Conservation (phyloP, 1,139 yeast species). For the Wickerhamomyces sp. region DNA sequence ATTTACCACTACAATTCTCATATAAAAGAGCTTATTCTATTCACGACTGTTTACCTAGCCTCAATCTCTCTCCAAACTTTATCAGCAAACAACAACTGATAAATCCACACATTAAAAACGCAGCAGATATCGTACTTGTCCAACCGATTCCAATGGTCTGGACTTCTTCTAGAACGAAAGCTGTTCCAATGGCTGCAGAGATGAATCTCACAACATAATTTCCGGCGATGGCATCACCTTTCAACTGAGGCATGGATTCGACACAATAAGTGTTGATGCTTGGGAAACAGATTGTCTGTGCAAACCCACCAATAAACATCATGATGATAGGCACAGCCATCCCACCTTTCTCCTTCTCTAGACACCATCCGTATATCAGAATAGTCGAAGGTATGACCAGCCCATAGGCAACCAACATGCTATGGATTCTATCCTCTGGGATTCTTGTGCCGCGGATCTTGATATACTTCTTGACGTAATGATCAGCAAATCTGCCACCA, state of each 20-base stretch:
- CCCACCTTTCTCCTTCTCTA: slow-evolving; percentile 45
- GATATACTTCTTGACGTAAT: slow-evolving; percentile 38
- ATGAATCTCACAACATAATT: slow-evolving; percentile 45
- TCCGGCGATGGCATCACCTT: slow-evolving; percentile 49
- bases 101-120: slow-evolving; percentile 10
- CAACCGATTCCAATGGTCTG: slow-evolving; percentile 47
- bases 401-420: slow-evolving; percentile 35
- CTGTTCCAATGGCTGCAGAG: slow-evolving; percentile 46
- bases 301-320: slow-evolving; percentile 42
- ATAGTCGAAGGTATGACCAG: slow-evolving; percentile 36
- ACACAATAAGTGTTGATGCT: slow-evolving; percentile 50
- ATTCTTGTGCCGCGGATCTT: slow-evolving; percentile 37
- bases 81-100: slow-evolving; percentile 9
- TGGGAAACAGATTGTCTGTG: slow-evolving; percentile 47
- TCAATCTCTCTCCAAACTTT: slow-evolving; percentile 13
- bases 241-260: slow-evolving; percentile 47
- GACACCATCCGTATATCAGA: slow-evolving; percentile 48
- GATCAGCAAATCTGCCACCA: slow-evolving; percentile 49
- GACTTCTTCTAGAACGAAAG: slow-evolving; percentile 40
- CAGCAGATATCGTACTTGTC: slow-evolving; percentile 38
- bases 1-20: too few relatives aligned
- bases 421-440: slow-evolving; percentile 46
- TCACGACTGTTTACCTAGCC: too few relatives aligned
- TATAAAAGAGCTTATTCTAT: too few relatives aligned
- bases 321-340: slow-evolving; percentile 47